Evolutionary conservation across 768 basidiomycete species (phyloP), one percentile per base, ranked within the genome.

Genomic region (Tylopilus sp.): DNA sequence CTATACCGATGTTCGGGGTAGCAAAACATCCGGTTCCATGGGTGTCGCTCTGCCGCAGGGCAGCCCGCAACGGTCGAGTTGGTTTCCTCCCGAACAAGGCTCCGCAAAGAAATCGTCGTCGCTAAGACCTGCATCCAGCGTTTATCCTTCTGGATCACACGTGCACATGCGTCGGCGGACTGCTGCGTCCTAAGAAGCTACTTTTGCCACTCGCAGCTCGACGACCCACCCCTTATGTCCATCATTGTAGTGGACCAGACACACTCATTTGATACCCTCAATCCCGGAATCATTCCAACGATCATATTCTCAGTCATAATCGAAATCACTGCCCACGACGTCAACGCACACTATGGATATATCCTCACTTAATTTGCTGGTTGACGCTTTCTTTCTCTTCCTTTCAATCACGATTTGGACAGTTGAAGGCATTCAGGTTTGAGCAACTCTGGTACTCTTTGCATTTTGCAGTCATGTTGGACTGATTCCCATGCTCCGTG

Each of bases 251-350:
- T 54, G 45, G 46, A 51, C 50, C 9, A 44, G 51, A 56, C 52
- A 59, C 63, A 55, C 49, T 63, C 63, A 57, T 59, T 62, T 57
- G 56, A 71, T 71, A 69, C 63, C 67, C 58, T 48, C 45, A 60
- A 24, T 49, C 48, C 45, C 53, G 54, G 57, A 66, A 54, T 25
- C 36, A 55, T 48, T 21, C 17, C 59, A 55, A 52, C 25, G 49
- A 55, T 53, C 45, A 56, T 38, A 54, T 46, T 48, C 50, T n/a
- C 51, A 57, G 19, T 52, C 63, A 60, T 57, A 53, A 55, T 30
- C 53, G 50, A 56, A 50, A 33, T 34, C 54, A 55, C 31, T 48
- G 50, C 48, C 47, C 46, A 40, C 41, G 34, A 50, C 48, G 40
- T 56, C 55, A 45, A 58, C 48, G 48, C 47, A 55, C 55, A 34